Evolutionary conservation across 306 rosid species (phyloP), one percentile per base, ranked within the genome.

Genomic region (Gastrolobium villosum): DNA sequence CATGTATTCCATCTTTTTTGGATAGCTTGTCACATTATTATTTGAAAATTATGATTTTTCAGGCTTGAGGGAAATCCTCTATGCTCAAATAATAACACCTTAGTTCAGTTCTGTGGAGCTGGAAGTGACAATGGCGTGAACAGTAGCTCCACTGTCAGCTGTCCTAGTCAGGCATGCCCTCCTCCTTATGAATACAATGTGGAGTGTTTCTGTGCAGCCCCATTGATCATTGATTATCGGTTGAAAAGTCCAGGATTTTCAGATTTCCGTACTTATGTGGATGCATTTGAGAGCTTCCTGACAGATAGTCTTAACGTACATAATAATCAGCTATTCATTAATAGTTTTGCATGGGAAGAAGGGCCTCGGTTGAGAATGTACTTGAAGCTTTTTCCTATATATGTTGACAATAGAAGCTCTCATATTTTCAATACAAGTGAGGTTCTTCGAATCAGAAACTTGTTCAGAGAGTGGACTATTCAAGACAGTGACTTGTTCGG

Each of bases 61-160:
- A 95, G 99, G 98, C 94, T 95, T 75, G 61, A 45, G 36, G 99
- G 99, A 75, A 95, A 95, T 90, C 99, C 97, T 39, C 65, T 88
- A 34, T 95, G 99, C 81, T 49, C 64, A 41, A 80, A 82, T 78
- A 79, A 81, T 77, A 41, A 37, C 70, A 76, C 76, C 72, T 68
- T 86, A 63, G 76, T 0, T 65, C 37, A 63, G 65, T 84, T 87
- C 14, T 95, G 99, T 78, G 81, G 86, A 79, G 45, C 88, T 31
- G 87, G 72, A 79, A 67, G n/a, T 62, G 86, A 53, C 32, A 79
- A n/a, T 14, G 28, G 10, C 44, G 39, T 41, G 64, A 71, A 75
- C 34, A 74, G 70, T 45, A 56, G 30, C 88, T 39, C 61, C 50
- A 87, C 45, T 70, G 26, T 41, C 45, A 40, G 2, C 10, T 95